A percentile compares a stretch with the other conserved stretches of the same genome.
These are phyloP conservation scores for Phytophthora sp. DNA, from an alignment of 352 stramenopile species.

Conservation along the genomic window DNA sequence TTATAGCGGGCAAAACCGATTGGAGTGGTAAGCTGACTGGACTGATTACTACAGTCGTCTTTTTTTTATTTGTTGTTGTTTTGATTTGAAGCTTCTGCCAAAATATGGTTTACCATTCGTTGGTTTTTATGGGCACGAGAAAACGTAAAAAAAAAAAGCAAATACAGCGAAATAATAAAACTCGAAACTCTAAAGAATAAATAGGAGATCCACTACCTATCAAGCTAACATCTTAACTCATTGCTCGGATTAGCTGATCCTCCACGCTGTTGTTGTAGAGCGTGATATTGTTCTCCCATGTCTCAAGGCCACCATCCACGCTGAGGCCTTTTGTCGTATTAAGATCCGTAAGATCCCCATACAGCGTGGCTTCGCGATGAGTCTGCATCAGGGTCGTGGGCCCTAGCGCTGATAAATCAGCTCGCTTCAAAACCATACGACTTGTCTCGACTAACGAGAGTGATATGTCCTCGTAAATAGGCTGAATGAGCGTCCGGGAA, in stretches of 20 bases:
- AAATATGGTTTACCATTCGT: no score
- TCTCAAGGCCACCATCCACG: constrained; percentile 14
- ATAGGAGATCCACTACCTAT: no score
- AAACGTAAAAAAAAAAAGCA: no score
- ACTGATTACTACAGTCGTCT: no score
- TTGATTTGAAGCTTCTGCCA: no score
- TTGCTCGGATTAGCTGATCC: constrained; percentile 24
- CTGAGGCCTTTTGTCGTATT: neutral
- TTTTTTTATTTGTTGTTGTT: no score
- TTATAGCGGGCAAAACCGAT: no score
- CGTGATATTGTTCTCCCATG: constrained; percentile 22
- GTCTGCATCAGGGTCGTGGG: constrained; percentile 29
- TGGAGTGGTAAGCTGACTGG: no score
- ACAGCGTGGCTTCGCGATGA: constrained; percentile 20
- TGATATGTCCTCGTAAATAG: constrained; percentile 1
- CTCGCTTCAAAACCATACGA: constrained; percentile 26
- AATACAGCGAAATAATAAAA: no score
- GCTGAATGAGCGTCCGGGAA: constrained; percentile 26
- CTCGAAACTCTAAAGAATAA: no score
- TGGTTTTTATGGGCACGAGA: no score
- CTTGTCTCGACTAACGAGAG: constrained; percentile 21
- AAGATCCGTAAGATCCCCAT: neutral
- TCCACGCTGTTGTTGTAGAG: constrained; percentile 22
- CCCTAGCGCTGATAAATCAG: constrained; percentile 16
- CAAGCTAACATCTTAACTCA: constrained; percentile 1